Percentiles rank a stretch among this genome's conserved stretches.
These are phyloP conservation scores for Penicillium brevicompactum DNA, from an alignment of 2,329 filamentous ascomycete species.

Conservation along the genomic window DNA sequence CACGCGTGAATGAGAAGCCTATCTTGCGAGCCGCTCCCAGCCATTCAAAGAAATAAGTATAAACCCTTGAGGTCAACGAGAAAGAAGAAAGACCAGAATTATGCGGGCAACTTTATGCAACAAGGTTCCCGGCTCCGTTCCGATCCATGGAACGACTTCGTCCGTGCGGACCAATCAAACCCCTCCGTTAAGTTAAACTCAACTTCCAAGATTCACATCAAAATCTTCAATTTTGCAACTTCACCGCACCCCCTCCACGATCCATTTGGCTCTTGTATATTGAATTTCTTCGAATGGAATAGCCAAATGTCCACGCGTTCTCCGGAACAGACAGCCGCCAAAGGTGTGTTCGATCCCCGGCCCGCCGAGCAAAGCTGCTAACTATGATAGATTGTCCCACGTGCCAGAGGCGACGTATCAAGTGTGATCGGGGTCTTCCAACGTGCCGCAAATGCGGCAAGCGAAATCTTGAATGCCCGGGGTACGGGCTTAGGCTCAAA, in stretches of 20 bases:
- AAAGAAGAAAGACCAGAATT: no score
- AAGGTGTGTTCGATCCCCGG: background rate
- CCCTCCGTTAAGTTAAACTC: background rate
- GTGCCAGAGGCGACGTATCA: constrained; percentile 27
- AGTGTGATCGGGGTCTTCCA: constrained; percentile 28
- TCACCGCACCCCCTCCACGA: no score
- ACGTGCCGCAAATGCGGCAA: constrained; percentile 27
- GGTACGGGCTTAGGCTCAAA: constrained; percentile 26
- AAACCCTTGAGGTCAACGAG: no score
- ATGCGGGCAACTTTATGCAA: no score
- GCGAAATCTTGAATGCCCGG: constrained; percentile 28
- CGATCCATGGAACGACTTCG: no score
- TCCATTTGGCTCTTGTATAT: background rate
- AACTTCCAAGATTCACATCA: background rate
- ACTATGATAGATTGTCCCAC: constrained; percentile 20
- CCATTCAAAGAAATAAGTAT: no score
- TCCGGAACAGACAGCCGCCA: constrained; percentile 6
- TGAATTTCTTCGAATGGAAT: constrained; percentile 1
- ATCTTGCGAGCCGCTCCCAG: no score
- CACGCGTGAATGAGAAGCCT: no score
- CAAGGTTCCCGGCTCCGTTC: no score
- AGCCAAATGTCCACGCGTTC: constrained; percentile 10
- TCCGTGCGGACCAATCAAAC: no score
- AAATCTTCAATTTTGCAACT: no score
- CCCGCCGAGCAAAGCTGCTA: background rate